A percentile compares a stretch with the other conserved stretches of the same genome.
These are phyloP conservation scores for Brachypodium distachyon DNA, from an alignment of 202 grass and related monocot species.

Conservation along the genomic window DNA sequence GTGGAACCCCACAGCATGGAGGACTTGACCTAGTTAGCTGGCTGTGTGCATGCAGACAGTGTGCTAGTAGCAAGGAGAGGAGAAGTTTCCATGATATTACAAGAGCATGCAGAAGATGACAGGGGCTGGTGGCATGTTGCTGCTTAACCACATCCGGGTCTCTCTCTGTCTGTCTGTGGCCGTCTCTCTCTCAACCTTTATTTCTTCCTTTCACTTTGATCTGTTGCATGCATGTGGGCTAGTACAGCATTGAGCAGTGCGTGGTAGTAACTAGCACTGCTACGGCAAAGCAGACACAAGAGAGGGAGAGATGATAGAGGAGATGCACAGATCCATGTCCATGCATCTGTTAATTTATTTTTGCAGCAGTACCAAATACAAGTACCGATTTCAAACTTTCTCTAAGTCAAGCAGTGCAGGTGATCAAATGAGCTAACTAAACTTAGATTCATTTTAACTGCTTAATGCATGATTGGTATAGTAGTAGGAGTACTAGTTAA, in stretches of 20 bases:
- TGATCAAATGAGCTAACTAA: neutral
- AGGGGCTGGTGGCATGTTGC: neutral
- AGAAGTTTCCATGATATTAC: constrained; percentile 33
- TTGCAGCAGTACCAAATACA: no score
- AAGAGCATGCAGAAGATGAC: constrained; percentile 1
- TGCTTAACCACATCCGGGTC: constrained; percentile 24
- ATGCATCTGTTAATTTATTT: constrained; percentile 28
- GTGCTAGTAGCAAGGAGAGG: neutral
- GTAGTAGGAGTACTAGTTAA: neutral
- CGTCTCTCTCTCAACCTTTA: neutral
- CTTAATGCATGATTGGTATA: neutral
- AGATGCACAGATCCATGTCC: constrained; percentile 23
- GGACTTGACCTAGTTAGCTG: constrained; percentile 10
- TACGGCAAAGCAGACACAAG: constrained; percentile 14
- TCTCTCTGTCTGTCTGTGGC: neutral
- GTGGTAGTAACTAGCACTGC: constrained; percentile 22
- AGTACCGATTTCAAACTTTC: no score
- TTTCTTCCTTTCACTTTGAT: constrained; percentile 7
- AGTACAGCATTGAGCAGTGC: constrained; percentile 32
- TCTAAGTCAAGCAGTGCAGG: no score
- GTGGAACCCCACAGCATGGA: constrained; percentile 22
- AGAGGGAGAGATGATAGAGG: neutral
- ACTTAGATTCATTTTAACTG: no score
- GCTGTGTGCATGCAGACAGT: no score
- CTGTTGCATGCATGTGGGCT: constrained; percentile 28